Evolutionary conservation across 73 alveolate species (phyloP).

Genomic region (Breviolum minutum): DNA sequence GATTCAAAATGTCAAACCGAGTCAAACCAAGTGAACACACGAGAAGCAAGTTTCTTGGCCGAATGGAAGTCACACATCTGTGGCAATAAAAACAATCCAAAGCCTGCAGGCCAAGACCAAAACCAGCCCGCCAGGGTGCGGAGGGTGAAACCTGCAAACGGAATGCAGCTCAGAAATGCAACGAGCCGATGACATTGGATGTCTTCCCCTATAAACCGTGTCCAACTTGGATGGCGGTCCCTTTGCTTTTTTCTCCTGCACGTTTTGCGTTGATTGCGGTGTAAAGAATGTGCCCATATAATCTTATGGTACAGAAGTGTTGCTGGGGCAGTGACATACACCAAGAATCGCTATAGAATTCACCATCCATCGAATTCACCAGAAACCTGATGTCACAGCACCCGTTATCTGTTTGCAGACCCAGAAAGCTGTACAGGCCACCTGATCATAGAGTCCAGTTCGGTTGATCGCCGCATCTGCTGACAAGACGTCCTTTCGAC

Average conservation of each 20-base stretch:
- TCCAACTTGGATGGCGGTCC: not conserved
- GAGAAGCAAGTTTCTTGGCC: not conserved
- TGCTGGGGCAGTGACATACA: not conserved
- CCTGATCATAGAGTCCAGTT: not conserved
- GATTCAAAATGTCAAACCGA: not conserved
- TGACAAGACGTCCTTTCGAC: not conserved
- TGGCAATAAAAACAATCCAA: not conserved
- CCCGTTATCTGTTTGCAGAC: not conserved
- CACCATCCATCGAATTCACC: too few species aligned
- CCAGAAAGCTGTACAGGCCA: too few species aligned
- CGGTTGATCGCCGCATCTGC: slow-evolving; percentile 11
- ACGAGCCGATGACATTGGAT: too few species aligned
- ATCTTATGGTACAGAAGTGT: not conserved
- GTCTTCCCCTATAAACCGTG: too few species aligned
- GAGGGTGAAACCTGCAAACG: not conserved
- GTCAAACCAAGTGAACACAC: not conserved
- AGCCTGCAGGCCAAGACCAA: slow-evolving; percentile 63
- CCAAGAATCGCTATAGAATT: not conserved
- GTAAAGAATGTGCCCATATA: too few species aligned
- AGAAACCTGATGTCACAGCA: too few species aligned
- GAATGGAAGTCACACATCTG: not conserved
- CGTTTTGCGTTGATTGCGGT: too few species aligned
- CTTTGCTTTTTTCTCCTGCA: not conserved
- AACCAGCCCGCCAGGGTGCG: slow-evolving; percentile 41
- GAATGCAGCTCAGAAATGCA: not conserved